Conservation (phyloP, 139 green algal species). For the Tetraselmis chui region DNA sequence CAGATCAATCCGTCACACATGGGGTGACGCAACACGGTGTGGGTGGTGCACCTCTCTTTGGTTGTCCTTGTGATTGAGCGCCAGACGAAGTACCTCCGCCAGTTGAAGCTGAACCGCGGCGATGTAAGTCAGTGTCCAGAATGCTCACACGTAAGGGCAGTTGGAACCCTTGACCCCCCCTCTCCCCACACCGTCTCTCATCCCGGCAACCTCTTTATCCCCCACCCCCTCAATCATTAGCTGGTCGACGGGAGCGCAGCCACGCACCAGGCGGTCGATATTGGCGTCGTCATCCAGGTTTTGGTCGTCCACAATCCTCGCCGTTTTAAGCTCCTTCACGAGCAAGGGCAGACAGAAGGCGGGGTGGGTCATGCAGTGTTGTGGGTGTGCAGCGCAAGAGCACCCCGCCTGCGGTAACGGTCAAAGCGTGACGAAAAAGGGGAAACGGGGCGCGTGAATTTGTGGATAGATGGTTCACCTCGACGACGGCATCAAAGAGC, state of each 20-base stretch:
- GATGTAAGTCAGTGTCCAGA: background rate
- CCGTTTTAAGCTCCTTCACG: background rate
- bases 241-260: background rate
- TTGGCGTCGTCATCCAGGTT: background rate
- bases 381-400: background rate
- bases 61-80: background rate
- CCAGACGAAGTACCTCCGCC: background rate
- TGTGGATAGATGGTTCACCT: background rate
- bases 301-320: background rate
- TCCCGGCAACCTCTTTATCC: no score
- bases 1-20: no score
- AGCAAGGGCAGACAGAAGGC: background rate
- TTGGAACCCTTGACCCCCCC: no score
- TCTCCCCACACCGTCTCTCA: no score
- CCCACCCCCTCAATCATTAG: no score
- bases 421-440: no score
- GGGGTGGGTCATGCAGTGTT: background rate
- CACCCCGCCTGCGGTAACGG: no score
- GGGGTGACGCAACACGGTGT: no score
- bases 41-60: background rate
- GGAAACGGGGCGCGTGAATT: background rate
- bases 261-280: background rate
- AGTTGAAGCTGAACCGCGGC: background rate
- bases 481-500: background rate
- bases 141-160: background rate